A percentile compares a stretch with the other conserved stretches of the same genome.
Conservation (phyloP, 768 basidiomycete species). For the Dioszegia aurantiaca region DNA sequence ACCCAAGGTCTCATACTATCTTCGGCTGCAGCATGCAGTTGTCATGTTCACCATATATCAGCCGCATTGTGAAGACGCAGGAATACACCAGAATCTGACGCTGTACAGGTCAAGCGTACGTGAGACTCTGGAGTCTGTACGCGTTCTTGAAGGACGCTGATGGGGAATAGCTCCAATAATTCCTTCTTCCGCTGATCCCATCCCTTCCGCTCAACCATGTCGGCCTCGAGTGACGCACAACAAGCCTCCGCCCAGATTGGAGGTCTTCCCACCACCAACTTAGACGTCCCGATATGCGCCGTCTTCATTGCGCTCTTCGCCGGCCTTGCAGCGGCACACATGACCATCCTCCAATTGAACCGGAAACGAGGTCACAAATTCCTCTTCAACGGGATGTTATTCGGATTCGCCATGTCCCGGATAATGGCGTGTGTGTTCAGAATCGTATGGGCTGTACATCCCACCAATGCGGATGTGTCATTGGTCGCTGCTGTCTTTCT, state of each 20-base stretch:
- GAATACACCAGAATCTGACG: too few species aligned
- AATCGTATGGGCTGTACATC: constrained; percentile 8
- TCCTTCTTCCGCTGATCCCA: too few species aligned
- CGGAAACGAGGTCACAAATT: constrained; percentile 5
- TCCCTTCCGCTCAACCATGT: not conserved
- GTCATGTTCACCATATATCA: too few species aligned
- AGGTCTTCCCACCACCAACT: constrained; percentile 2
- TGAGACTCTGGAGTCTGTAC: too few species aligned
- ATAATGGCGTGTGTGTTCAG: constrained; percentile 14
- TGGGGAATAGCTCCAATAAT: too few species aligned
- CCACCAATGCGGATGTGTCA: constrained; percentile 7
- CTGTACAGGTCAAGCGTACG: too few species aligned
- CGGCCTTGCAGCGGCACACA: constrained; percentile 5
- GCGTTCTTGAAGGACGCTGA: too few species aligned
- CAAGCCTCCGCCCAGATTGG: constrained; percentile 16
- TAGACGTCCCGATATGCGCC: constrained; percentile 14
- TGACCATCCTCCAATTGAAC: constrained; percentile 11
- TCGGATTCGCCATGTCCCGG: constrained; percentile 11
- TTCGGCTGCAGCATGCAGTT: too few species aligned
- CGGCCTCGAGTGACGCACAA: not conserved
- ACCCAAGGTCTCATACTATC: too few species aligned
- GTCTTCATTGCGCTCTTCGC: constrained; percentile 16
- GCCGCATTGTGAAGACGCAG: too few species aligned
- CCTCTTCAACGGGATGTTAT: constrained; percentile 11
- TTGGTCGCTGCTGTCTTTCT: constrained; percentile 11